Evolutionary conservation across 345 rosid genomes (phyloP).

Genomic region (Pistacia vera): DNA sequence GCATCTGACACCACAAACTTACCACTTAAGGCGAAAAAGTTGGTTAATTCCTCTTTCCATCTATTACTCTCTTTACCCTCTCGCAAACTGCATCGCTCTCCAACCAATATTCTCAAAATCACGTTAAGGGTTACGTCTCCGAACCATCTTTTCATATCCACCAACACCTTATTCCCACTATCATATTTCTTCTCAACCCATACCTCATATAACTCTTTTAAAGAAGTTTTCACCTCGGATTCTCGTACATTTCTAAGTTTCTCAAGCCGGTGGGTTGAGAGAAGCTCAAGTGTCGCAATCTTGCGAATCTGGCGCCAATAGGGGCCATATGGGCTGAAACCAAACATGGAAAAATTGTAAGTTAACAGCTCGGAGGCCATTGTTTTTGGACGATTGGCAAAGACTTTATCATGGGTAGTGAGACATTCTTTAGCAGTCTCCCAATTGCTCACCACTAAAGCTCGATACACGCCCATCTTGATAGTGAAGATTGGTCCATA

Average conservation of each 20-base stretch:
- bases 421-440: constrained; percentile 39
- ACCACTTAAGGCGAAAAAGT: constrained; percentile 19
- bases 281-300: constrained; percentile 28
- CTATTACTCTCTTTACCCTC: constrained; percentile 8
- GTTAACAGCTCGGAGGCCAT: constrained; percentile 23
- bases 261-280: constrained; percentile 36
- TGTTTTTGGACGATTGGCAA: constrained; percentile 34
- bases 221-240: constrained; percentile 12
- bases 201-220: constrained; percentile 21
- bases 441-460: constrained; percentile 29
- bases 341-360: constrained; percentile 28
- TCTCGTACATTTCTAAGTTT: constrained; percentile 24
- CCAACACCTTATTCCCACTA: neutral
- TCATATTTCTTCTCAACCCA: constrained; percentile 6
- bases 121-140: constrained; percentile 27
- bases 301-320: constrained; percentile 43
- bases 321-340: constrained; percentile 30
- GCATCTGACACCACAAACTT: constrained; percentile 37
- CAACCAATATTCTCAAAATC: constrained; percentile 23
- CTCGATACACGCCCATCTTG: constrained; percentile 28
- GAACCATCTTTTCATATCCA: constrained; percentile 46
- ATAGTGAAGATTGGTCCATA: constrained; percentile 34
- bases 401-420: constrained; percentile 31
- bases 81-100: constrained; percentile 20
- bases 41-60: constrained; percentile 2